A percentile compares a stretch with the other conserved stretches of the same genome.
Evolutionary conservation across 805 yeast species (phyloP).

Genomic region (Ogataea trehalophila): DNA sequence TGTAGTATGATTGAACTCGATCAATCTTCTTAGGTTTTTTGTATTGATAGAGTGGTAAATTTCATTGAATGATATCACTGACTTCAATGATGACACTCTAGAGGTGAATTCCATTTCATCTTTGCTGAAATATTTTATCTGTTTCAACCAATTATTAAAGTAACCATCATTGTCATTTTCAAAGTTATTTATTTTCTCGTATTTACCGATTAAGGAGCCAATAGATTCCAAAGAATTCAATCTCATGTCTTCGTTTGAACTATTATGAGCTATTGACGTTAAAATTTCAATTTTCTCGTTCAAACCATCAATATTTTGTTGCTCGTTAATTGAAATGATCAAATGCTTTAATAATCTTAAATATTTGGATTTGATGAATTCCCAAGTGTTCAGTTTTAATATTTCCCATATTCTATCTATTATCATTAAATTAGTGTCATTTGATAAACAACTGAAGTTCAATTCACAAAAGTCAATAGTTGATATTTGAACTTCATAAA

Average conservation of each 20-base stretch:
- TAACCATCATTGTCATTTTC: slow-evolving; percentile 4
- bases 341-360: slow-evolving; percentile 31
- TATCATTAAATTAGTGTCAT: slow-evolving; percentile 1
- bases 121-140: slow-evolving; percentile 26
- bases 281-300: slow-evolving; percentile 26
- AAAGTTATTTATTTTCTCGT: neutral
- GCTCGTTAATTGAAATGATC: slow-evolving; percentile 5
- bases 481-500: slow-evolving; percentile 41
- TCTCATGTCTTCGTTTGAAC: slow-evolving; percentile 41
- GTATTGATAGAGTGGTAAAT: slow-evolving; percentile 1
- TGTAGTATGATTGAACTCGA: too few species aligned
- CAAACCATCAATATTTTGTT: slow-evolving; percentile 12
- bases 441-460: neutral
- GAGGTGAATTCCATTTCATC: slow-evolving; percentile 43
- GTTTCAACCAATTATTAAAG: slow-evolving; percentile 25
- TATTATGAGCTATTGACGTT: slow-evolving; percentile 21
- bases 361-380: slow-evolving; percentile 39
- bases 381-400: slow-evolving; percentile 32
- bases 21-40: neutral
- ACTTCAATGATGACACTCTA: slow-evolving; percentile 41
- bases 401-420: slow-evolving; percentile 22
- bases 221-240: slow-evolving; percentile 46
- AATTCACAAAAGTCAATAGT: slow-evolving; percentile 33
- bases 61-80: slow-evolving; percentile 33
- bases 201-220: slow-evolving; percentile 30